Evolutionary conservation across 306 rosid genomes (phyloP).

Genomic region (Pyrus communis): DNA sequence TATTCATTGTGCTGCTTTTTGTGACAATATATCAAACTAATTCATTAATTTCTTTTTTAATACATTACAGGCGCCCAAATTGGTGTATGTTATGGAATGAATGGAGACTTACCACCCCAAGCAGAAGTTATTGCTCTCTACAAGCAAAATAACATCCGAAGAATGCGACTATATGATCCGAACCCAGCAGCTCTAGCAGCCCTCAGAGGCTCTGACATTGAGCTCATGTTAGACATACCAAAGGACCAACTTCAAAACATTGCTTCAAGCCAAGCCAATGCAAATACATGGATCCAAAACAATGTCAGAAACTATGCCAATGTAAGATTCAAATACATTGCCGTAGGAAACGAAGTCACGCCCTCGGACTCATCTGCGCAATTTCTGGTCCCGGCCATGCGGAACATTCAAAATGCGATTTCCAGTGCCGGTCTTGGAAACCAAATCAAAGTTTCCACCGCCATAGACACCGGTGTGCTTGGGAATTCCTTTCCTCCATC

Average conservation of each 20-base stretch:
- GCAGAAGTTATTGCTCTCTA: constrained; percentile 22
- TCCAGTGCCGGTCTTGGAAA: not conserved
- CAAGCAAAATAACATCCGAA: constrained; percentile 8
- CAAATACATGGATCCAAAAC: constrained; percentile 17
- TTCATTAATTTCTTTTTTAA: not conserved
- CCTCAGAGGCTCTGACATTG: constrained; percentile 30
- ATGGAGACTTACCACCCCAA: constrained; percentile 23
- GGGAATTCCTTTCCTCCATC: constrained; percentile 17
- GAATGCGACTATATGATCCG: constrained; percentile 30
- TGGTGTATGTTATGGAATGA: constrained; percentile 39
- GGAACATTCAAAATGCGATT: constrained; percentile 15
- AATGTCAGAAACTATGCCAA: not conserved
- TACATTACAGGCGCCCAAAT: constrained; percentile 27
- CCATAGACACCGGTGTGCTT: not conserved
- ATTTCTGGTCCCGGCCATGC: constrained; percentile 16
- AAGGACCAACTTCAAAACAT: constrained; percentile 7
- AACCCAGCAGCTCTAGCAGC: constrained; percentile 20
- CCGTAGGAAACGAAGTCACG: constrained; percentile 20
- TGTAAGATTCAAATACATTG: constrained; percentile 26
- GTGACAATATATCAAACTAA: not conserved
- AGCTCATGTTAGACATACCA: constrained; percentile 16
- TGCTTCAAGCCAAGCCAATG: constrained; percentile 4
- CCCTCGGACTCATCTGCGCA: not conserved
- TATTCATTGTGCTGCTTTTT: not conserved
- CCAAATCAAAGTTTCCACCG: constrained; percentile 23